Evolutionary conservation across 345 rosid species (phyloP).

Genomic region (Salix brachista): DNA sequence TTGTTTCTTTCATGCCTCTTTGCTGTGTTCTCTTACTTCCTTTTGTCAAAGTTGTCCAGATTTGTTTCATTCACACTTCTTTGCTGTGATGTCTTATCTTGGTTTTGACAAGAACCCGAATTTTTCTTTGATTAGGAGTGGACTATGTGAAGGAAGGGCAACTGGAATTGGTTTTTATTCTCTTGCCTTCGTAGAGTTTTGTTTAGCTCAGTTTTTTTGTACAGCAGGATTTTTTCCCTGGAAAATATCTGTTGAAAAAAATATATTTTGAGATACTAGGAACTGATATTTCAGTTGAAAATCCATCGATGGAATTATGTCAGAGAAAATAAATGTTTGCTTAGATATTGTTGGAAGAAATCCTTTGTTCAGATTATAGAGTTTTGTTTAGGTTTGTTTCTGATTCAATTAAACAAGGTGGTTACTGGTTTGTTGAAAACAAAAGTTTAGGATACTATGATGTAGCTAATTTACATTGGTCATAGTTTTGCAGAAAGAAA

Average conservation of each 20-base stretch:
- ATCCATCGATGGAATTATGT: background rate
- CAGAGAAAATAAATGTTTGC: background rate
- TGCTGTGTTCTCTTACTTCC: background rate
- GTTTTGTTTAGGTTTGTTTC: background rate
- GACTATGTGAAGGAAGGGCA: background rate
- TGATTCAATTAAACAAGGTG: background rate
- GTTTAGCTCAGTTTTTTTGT: background rate
- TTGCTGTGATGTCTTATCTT: background rate
- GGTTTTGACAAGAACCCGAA: background rate
- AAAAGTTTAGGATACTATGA: background rate
- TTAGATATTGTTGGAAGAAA: background rate
- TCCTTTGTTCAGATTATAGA: background rate
- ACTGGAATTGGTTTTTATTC: background rate
- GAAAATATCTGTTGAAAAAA: background rate
- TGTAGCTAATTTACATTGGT: background rate
- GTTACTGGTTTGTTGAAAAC: background rate
- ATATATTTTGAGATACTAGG: background rate
- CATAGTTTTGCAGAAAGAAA: background rate
- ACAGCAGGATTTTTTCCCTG: background rate
- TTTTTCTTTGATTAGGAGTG: background rate
- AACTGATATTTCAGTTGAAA: background rate
- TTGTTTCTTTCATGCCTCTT: background rate
- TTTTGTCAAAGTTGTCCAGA: too few species aligned
- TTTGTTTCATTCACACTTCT: background rate
- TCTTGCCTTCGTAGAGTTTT: background rate